Conservation (phyloP, 495 filamentous ascomycete species). For the Venustampulla echinocandica region DNA sequence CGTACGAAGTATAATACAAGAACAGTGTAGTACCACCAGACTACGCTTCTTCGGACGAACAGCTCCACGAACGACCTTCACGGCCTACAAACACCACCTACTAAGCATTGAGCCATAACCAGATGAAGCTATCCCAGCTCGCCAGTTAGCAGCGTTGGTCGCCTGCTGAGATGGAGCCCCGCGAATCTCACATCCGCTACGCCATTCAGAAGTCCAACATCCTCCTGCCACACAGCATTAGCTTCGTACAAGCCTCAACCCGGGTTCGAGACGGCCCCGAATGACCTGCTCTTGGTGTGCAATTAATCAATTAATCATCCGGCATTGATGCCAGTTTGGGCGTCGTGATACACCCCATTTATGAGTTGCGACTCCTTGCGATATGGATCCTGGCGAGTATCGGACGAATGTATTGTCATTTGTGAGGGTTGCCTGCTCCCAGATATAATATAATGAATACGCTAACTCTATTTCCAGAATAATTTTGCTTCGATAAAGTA, state of each 20-base stretch:
- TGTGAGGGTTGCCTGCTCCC: conserved; percentile 18
- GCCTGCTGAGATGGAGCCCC: conserved; percentile 21
- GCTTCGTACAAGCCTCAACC: not conserved
- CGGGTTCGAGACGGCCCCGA: not conserved
- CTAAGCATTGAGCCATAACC: not conserved
- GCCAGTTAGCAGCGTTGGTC: no score
- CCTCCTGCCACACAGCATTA: not conserved
- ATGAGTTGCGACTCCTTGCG: not conserved
- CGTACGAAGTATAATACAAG: no score
- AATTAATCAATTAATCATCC: not conserved
- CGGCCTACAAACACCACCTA: not conserved
- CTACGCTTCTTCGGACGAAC: not conserved
- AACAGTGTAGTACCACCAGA: no score
- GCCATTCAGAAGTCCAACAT: conserved; percentile 3
- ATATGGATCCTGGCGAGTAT: conserved; percentile 24
- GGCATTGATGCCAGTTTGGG: not conserved
- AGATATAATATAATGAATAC: no score
- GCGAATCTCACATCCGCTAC: conserved; percentile 12
- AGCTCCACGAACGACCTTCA: not conserved
- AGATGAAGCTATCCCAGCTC: no score
- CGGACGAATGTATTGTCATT: conserved; percentile 25
- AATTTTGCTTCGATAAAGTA: conserved; percentile 21
- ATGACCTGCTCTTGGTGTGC: not conserved
- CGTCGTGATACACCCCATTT: not conserved
- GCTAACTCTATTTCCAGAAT: conserved; percentile 18